Percentiles rank a stretch among this genome's conserved stretches.
Evolutionary conservation across 1,139 yeast genomes (phyloP).

Genomic region (Hansenula sp.): DNA sequence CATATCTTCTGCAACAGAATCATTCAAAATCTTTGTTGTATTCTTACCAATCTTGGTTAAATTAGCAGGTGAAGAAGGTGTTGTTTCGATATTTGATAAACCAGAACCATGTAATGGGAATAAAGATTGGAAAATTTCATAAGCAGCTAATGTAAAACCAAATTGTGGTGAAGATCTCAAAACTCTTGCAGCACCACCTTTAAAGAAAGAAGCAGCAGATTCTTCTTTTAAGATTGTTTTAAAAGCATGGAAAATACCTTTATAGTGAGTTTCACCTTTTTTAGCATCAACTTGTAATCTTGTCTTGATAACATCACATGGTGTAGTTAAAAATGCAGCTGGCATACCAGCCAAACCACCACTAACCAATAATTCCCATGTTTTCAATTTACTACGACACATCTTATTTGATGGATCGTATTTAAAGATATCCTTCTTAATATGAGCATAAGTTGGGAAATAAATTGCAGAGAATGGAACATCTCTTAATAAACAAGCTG

Average conservation of each 20-base stretch:
- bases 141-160: constrained; percentile 95
- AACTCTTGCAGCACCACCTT: constrained; percentile 95
- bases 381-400: constrained; percentile 49
- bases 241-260: constrained; percentile 75
- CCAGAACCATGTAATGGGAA: constrained; percentile 42
- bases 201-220: constrained; percentile 78
- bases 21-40: constrained; percentile 6
- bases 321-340: constrained; percentile 93
- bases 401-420: constrained; percentile 64
- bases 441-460: constrained; percentile 95
- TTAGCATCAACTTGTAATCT: constrained; percentile 86
- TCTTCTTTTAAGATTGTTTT: constrained; percentile 73
- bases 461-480: constrained; percentile 97
- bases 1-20: constrained; percentile 8
- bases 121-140: constrained; percentile 71
- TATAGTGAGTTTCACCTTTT: constrained; percentile 71
- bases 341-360: constrained; percentile 99
- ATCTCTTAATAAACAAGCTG: constrained; percentile 90
- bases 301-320: constrained; percentile 95
- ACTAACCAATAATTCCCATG: constrained; percentile 79
- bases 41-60: constrained; percentile 10
- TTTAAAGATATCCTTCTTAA: constrained; percentile 76
- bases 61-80: constrained; percentile 6
- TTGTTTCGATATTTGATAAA: constrained; percentile 16
- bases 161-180: constrained; percentile 96